A percentile compares a stretch with the other conserved stretches of the same genome.
Conservation (phyloP, 139 green algal genomes). For the Nannochloris sp. region DNA sequence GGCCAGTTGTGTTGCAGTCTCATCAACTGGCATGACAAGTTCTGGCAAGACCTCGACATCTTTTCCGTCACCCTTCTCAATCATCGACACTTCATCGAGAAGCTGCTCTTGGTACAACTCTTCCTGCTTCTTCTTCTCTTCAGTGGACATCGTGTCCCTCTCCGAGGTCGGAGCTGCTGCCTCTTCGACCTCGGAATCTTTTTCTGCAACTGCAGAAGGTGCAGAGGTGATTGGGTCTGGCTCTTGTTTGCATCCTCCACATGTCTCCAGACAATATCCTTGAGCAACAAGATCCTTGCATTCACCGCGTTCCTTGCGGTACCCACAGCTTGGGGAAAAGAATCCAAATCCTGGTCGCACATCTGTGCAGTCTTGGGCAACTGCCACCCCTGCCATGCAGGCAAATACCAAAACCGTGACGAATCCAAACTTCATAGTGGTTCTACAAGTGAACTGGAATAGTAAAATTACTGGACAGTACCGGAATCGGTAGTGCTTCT, state of each 20-base stretch:
- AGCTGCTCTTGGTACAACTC: neutral
- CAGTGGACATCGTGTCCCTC: neutral
- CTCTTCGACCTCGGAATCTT: neutral
- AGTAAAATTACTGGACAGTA: no score
- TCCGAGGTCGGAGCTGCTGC: neutral
- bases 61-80: neutral
- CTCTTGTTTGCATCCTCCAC: neutral
- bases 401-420: conserved; percentile 1
- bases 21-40: neutral
- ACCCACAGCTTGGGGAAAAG: neutral
- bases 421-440: no score
- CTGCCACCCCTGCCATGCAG: conserved; percentile 1
- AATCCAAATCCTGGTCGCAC: neutral
- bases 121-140: neutral
- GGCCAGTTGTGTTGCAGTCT: neutral
- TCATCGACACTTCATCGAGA: neutral
- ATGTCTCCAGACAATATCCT: neutral
- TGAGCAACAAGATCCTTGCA: neutral
- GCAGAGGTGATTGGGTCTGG: neutral
- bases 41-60: neutral
- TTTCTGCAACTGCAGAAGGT: neutral
- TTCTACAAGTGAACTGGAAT: no score
- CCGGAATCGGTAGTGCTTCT: no score
- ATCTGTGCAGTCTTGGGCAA: neutral
- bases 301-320: neutral